Evolutionary conservation across 225 moss, liverwort and hornwort genomes (phyloP).

Genomic region (Thuidium tamariscinum): DNA sequence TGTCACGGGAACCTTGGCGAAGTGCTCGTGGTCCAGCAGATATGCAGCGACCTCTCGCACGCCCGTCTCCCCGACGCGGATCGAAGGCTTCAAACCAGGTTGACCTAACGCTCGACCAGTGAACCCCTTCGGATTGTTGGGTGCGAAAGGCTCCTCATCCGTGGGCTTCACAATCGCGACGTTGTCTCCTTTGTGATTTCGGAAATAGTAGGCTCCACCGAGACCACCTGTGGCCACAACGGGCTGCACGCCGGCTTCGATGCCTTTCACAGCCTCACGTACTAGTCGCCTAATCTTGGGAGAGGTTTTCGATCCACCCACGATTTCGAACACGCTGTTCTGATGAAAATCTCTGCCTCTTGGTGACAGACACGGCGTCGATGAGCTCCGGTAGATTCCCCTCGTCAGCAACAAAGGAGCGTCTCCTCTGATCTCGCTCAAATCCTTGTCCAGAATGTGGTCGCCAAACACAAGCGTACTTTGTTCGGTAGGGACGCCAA

Average conservation of each 20-base stretch:
- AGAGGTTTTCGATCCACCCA: constrained; percentile 32
- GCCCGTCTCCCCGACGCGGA: constrained; percentile 95
- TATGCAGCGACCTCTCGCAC: constrained; percentile 91
- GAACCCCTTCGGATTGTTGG: constrained; percentile 91
- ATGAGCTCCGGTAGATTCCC: constrained; percentile 66
- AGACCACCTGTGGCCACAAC: constrained; percentile 54
- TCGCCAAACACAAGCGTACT: constrained; percentile 73
- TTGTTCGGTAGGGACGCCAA: constrained; percentile 82
- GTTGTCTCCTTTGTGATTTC: constrained; percentile 51
- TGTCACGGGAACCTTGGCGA: constrained; percentile 79
- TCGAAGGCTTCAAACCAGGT: constrained; percentile 80
- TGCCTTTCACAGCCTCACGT: constrained; percentile 59
- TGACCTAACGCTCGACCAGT: constrained; percentile 68
- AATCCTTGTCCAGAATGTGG: constrained; percentile 68
- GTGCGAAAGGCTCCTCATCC: constrained; percentile 93
- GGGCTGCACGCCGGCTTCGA: constrained; percentile 69
- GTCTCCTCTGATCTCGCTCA: constrained; percentile 73
- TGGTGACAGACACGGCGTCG: constrained; percentile 83
- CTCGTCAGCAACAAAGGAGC: constrained; percentile 69
- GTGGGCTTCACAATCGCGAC: constrained; percentile 85
- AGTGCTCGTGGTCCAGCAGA: constrained; percentile 67
- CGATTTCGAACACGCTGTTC: constrained; percentile 61
- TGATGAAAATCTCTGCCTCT: constrained; percentile 18
- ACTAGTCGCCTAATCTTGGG: constrained; percentile 43
- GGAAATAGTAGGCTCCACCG: constrained; percentile 87